Evolutionary conservation across 768 basidiomycete genomes (phyloP).

Genomic region (Russula virescens): DNA sequence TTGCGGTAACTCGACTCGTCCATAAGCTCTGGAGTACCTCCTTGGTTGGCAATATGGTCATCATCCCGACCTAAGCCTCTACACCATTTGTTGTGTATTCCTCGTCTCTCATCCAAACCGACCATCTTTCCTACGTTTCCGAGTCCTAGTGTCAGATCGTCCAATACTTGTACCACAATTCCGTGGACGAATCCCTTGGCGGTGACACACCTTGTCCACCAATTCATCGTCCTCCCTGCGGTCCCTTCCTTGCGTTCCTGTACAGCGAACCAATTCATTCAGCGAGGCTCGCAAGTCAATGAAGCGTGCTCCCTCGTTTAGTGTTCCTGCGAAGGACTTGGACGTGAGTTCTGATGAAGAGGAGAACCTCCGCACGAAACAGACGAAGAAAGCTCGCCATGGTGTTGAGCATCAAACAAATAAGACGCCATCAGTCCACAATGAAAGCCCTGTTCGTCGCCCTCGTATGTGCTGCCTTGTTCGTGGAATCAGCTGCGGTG

Average conservation of each 20-base stretch:
- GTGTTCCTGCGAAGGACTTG: constrained; percentile 13
- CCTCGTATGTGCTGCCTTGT: background rate
- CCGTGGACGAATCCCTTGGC: too few relatives aligned
- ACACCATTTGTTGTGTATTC: too few relatives aligned
- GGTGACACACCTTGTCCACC: constrained; percentile 17
- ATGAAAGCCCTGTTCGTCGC: constrained; percentile 7
- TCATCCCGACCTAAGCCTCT: too few relatives aligned
- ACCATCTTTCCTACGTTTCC: too few relatives aligned
- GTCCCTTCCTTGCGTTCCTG: constrained; percentile 11
- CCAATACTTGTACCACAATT: too few relatives aligned
- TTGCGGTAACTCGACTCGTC: too few relatives aligned
- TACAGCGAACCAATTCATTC: constrained; percentile 20
- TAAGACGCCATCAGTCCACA: constrained; percentile 7
- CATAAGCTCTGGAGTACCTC: too few relatives aligned
- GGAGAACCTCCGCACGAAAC: constrained; percentile 18
- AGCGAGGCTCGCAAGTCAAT: constrained; percentile 15
- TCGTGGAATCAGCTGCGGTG: constrained; percentile 70
- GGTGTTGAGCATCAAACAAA: constrained; percentile 3
- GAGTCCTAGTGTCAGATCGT: too few relatives aligned
- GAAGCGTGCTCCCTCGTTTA: constrained; percentile 23
- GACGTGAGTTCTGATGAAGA: constrained; percentile 20
- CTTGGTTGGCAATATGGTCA: too few relatives aligned
- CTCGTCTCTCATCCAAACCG: too few relatives aligned
- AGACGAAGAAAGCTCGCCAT: constrained; percentile 23
- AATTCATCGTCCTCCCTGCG: constrained; percentile 21